Base-by-base conservation (phyloP, 495 filamentous ascomycete genomes). In the Talaromyces adpressus region DNA sequence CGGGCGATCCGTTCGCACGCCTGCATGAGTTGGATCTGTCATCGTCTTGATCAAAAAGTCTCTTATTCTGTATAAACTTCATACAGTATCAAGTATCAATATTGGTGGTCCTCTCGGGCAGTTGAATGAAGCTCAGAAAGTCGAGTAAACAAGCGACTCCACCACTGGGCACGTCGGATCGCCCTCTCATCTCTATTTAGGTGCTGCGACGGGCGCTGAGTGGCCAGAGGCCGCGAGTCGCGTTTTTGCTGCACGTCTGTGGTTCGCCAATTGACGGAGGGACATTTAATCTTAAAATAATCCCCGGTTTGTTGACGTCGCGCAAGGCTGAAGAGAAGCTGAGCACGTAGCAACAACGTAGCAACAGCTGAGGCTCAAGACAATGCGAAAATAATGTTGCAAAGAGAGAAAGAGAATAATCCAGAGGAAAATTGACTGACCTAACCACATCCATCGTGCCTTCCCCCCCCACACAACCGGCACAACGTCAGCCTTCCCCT, bases 201-300 rank as follows among this genome's bases (percentile, higher is more conserved):
- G 18, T 20, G 32, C 14, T 41, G 45, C 45, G 45, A 49, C 45
- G 45, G 6, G 45, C 45, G 45, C 45, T 49, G 45, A 49, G 51
- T 54, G 51, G 51, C 25, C 51, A 41, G 7, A 52, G 20, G 45
- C 45, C 45, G 45, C 45, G 20, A 53, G n/a, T 54, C 51, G 51
- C 51, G 51, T 54, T 18, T 54, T 29, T 54, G 9, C 18, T 23
- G 22, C 20, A 29, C 51, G 34, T 30, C 39, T 57, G 34, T 64
- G 63, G 63, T 64, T 60, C 63, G 63, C 63, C 63, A 64, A 64
- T 63, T 57, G 53, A 49, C 41, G 30, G 14, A 20, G 29, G 20
- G 39, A 36, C 59, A 18, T 51, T 36, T 51, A 62, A n/a, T 49
- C 45, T 49, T 49, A 57, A 45, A 30, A 59, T 57, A 65, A 36